Evolutionary conservation across 1,284 basidiomycete genomes (phyloP).

Genomic region (Taiwanofungus camphoratus): DNA sequence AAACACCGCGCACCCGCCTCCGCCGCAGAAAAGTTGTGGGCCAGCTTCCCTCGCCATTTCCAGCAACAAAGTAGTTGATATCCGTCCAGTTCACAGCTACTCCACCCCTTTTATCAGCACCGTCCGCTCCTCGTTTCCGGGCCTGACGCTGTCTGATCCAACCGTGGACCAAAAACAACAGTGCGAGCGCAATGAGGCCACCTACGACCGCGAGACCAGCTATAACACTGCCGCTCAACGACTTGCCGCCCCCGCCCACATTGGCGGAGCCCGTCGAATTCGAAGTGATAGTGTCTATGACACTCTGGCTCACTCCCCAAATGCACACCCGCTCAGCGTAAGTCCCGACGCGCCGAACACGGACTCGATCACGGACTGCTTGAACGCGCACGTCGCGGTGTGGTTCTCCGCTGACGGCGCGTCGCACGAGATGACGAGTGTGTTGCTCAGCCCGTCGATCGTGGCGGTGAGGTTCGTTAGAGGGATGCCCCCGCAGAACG

Average conservation of each 20-base stretch:
- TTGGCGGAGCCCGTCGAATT: conserved; percentile 24
- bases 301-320: conserved; percentile 83
- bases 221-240: conserved; percentile 75
- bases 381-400: conserved; percentile 66
- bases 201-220: conserved; percentile 83
- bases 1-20: conserved; percentile 4
- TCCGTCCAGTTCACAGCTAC: conserved; percentile 66
- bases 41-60: conserved; percentile 1
- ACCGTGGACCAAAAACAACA: conserved; percentile 58
- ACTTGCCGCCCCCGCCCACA: conserved; percentile 24
- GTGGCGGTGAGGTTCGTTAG: conserved; percentile 46
- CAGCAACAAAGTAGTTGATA: conserved; percentile 59
- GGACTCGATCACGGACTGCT: conserved; percentile 56
- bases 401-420: conserved; percentile 38
- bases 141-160: conserved; percentile 58
- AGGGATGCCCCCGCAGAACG: conserved; percentile 64
- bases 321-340: conserved; percentile 61
- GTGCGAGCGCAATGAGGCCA: conserved; percentile 49
- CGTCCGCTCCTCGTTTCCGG: conserved; percentile 35
- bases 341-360: conserved; percentile 76
- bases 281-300: conserved; percentile 51
- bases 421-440: conserved; percentile 64
- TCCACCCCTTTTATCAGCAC: conserved; percentile 36
- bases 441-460: conserved; percentile 55
- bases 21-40: conserved; percentile 2